Evolutionary conservation across 2,329 filamentous ascomycete genomes (phyloP), one percentile per base, ranked within the genome.

Genomic region (Raffaelea arxii): DNA sequence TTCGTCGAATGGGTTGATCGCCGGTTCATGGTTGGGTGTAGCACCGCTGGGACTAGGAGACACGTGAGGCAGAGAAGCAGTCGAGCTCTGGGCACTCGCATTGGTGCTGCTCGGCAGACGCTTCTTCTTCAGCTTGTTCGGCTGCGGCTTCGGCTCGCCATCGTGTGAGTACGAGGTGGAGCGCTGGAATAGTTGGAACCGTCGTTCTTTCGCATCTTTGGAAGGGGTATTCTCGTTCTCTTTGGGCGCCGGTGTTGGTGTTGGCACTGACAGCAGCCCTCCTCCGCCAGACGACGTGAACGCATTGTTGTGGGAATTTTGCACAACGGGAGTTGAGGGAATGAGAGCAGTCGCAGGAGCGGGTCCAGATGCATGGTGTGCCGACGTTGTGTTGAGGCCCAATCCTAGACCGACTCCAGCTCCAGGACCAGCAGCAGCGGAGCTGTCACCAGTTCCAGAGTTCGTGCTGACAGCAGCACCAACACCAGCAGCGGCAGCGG

Each of bases 91-190:
- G 0, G 91, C 90, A 60, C 91, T 96, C 19, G 82, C 83, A 55
- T 88, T 90, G 21, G 84, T 67, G 58, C 86, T 87, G 37, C 80
- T 82, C 0, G 86, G 82, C 46, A 85, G 70, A 52, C 82, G 75
- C 64, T 87, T 95, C 71, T 97, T 97, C 63, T 84, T 85, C 44
- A 98, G 69, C 64, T 96, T 95, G 58, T 95, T 96, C 0, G 89
- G 87, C 59, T 83, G 84, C 2, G 47, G 44, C 40, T 86, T 78
- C 56, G 76, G 81, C 51, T 82, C 82, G 32, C 69, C 74, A 37
- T 78, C 76, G 23, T 68, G n/a, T n/a, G n/a, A n/a, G n/a, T n/a
- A 72, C 1, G 74, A 73, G 1, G 83, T 79, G 3, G 84, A 82
- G 53, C 82, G 76, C 56, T 84, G 76, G 58, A 94, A 84, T 32